Evolutionary conservation across 2,329 filamentous ascomycete species (phyloP).

Genomic region (Cytospora paraplurivora): DNA sequence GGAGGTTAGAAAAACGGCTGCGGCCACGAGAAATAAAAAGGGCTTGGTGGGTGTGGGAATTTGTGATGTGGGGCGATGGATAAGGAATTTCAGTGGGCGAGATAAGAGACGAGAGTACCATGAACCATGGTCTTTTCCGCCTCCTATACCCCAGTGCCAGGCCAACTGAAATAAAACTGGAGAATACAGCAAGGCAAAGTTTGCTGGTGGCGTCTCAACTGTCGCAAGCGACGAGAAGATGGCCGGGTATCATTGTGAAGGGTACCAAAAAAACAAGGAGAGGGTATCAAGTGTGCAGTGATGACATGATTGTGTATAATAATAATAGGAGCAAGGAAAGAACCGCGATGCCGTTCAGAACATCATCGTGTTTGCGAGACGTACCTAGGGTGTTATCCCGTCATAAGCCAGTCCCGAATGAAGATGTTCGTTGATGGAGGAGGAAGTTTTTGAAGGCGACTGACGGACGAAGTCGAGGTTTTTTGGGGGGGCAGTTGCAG

Average conservation of each 20-base stretch:
- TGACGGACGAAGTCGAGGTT: neutral
- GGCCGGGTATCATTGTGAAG: conserved; percentile 24
- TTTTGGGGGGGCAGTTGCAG: conserved; percentile 9
- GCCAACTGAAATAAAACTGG: conserved; percentile 4
- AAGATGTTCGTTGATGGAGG: conserved; percentile 29
- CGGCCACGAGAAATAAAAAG: conserved; percentile 24
- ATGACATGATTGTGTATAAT: neutral
- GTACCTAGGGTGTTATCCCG: conserved; percentile 30
- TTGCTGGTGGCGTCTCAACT: conserved; percentile 15
- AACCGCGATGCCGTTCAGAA: conserved; percentile 23
- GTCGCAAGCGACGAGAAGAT: conserved; percentile 19
- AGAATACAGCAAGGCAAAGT: neutral
- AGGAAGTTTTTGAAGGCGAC: neutral
- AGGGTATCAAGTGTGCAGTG: conserved; percentile 9
- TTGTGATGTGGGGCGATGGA: conserved; percentile 29
- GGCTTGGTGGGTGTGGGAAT: conserved; percentile 24
- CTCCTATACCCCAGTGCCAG: neutral
- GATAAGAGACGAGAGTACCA: neutral
- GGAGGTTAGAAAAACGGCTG: conserved; percentile 26
- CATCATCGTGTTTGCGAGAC: conserved; percentile 29
- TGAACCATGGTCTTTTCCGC: neutral
- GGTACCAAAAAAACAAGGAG: neutral
- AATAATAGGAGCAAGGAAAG: conserved; percentile 3
- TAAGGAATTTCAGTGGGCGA: conserved; percentile 12
- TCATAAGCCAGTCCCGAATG: conserved; percentile 30